These are phyloP conservation scores for Parastagonospora nodorum DNA, from an alignment of 2,329 filamentous ascomycete genomes.

Conservation along the genomic window DNA sequence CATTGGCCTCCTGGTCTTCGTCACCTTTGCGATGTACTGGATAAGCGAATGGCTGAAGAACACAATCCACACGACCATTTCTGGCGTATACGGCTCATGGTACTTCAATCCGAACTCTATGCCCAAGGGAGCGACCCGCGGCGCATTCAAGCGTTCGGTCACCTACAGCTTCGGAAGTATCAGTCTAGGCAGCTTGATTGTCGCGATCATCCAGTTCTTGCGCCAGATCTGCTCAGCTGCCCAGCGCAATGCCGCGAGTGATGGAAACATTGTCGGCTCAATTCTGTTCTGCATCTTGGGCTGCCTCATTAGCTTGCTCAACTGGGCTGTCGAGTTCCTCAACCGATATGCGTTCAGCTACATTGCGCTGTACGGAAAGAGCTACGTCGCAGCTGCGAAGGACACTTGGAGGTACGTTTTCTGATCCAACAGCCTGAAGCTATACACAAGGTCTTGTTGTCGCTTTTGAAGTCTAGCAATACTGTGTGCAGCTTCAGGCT, in stretches of 20 bases:
- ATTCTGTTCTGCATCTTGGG: conserved; percentile 76
- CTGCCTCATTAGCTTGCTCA: conserved; percentile 75
- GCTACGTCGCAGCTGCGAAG: conserved; percentile 85
- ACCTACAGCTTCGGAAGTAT: conserved; percentile 95
- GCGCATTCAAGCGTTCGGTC: conserved; percentile 78
- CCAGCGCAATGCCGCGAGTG: conserved; percentile 64
- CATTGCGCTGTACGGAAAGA: conserved; percentile 89
- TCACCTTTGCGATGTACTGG: conserved; percentile 94
- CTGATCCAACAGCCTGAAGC: not conserved
- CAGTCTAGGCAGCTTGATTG: conserved; percentile 80
- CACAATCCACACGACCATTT: conserved; percentile 84
- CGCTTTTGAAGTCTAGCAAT: no score
- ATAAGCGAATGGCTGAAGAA: conserved; percentile 93
- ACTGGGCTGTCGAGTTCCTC: conserved; percentile 87
- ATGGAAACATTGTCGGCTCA: conserved; percentile 70
- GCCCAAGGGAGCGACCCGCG: conserved; percentile 78
- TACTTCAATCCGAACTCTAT: conserved; percentile 77
- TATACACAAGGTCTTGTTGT: no score
- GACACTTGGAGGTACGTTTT: conserved; percentile 73
- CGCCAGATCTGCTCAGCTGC: conserved; percentile 83
- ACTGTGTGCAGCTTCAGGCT: no score
- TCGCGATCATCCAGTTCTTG: conserved; percentile 85
- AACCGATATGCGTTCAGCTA: conserved; percentile 94
- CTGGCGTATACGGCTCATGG: conserved; percentile 90
- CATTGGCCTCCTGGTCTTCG: conserved; percentile 81